Base-by-base conservation (phyloP, 305 asterid species). In the Solanum aculeatissimum region DNA sequence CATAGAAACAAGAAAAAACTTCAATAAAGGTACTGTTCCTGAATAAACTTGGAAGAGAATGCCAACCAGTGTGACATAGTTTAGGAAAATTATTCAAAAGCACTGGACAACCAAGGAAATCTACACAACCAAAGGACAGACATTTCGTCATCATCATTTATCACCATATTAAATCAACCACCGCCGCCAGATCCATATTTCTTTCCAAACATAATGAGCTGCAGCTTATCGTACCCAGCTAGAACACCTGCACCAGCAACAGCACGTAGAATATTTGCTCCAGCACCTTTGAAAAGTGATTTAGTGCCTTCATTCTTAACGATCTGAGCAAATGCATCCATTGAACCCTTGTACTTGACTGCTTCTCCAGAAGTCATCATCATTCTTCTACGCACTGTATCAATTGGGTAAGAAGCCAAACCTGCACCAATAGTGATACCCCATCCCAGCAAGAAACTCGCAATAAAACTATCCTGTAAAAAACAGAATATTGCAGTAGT, bases 311-410 rank as follows among this genome's bases (percentile, higher is more conserved):
- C 95, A 38, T 88, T 90, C 89, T 89, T 88, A 49, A 91, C 82
- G 25, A 92, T 92, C 87, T 90, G 92, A 2, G 88, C 38, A 84
- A 92, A 91, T 4, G 95, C 95, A 71, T 92, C 93, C 42, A 88
- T 9, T 19, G 95, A 91, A 87, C 90, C 89, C 84, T 86, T 92
- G 63, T 91, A 92, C 80, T 92, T 92, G 83, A 92, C 91, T 1
- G 94, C 89, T 83, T 92, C 94, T 9, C 95, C 95, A 13, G 94
- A 92, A 40, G 95, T 92, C 95, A 92, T 92, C 95, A 92, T 92
- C 95, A 92, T 92, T 83, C 95, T 91, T 92, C 95, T 88, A 63
- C 93, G 90, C 69, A 78, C 83, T 12, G 83, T 78, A 78, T 78
- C 83, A 54, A 78, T 78, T 27, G 95, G 95, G 91, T 92, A 91